Conservation (phyloP, 495 filamentous ascomycete species). For the Penicillium coprophilum region DNA sequence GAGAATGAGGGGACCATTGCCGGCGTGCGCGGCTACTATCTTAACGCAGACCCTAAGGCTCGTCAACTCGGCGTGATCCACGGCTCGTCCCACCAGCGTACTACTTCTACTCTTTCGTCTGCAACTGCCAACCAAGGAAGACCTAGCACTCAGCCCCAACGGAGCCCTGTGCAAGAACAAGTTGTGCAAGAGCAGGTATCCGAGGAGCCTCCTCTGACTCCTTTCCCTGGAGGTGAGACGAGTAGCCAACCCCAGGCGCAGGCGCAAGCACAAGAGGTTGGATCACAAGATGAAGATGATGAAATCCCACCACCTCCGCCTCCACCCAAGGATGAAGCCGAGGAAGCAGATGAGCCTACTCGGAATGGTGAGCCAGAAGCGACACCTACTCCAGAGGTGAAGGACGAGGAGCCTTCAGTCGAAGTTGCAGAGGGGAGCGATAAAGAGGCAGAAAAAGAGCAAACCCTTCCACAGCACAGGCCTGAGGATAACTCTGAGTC, state of each 20-base stretch:
- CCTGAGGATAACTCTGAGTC: slow-evolving; percentile 25
- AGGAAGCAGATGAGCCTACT: slow-evolving; percentile 14
- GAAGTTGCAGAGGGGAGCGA: slow-evolving; percentile 14
- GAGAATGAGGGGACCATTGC: slow-evolving; percentile 91
- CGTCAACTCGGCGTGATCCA: slow-evolving; percentile 55
- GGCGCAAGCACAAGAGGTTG: slow-evolving; percentile 25
- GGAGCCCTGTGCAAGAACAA: slow-evolving; percentile 22
- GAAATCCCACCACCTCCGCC: slow-evolving; percentile 32
- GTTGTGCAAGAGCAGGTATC: slow-evolving; percentile 24
- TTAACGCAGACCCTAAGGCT: slow-evolving; percentile 77
- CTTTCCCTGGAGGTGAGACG: slow-evolving; percentile 43
- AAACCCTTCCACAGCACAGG: slow-evolving; percentile 28
- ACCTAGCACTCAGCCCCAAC: slow-evolving; percentile 24
- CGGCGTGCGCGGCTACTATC: slow-evolving; percentile 91
- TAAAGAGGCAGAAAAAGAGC: slow-evolving; percentile 18
- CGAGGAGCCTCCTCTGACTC: slow-evolving; percentile 42
- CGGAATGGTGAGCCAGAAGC: slow-evolving; percentile 26
- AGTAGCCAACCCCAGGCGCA: slow-evolving; percentile 34
- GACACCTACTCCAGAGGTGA: slow-evolving; percentile 10
- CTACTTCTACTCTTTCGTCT: slow-evolving; percentile 36
- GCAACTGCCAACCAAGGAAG: slow-evolving; percentile 31
- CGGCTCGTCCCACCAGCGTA: slow-evolving; percentile 42
- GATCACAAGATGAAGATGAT: slow-evolving; percentile 30
- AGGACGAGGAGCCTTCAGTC: slow-evolving; percentile 11
- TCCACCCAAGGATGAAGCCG: slow-evolving; percentile 41